A percentile compares a stretch with the other conserved stretches of the same genome.
Evolutionary conservation across 192 early-diverging fungal genomes (phyloP).

Genomic region (Podila horticola): DNA sequence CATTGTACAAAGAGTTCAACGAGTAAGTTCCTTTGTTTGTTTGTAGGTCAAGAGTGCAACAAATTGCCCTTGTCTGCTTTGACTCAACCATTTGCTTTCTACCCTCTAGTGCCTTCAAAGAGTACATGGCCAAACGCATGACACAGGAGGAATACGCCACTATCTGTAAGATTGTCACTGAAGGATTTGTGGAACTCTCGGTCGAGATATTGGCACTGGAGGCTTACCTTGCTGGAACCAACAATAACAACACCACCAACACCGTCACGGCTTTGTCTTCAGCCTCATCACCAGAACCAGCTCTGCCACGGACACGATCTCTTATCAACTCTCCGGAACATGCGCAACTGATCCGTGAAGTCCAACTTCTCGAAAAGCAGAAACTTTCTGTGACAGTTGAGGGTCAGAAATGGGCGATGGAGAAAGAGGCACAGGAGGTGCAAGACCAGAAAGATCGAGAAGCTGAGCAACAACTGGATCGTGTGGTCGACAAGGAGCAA

Average conservation of each 20-base stretch:
- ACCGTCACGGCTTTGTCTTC: not conserved
- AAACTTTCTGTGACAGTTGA: slow-evolving; percentile 40
- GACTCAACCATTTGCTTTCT: not conserved
- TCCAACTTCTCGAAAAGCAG: slow-evolving; percentile 40
- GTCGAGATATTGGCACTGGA: slow-evolving; percentile 47
- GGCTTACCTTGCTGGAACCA: slow-evolving; percentile 38
- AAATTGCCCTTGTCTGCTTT: not conserved
- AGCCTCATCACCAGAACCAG: not conserved
- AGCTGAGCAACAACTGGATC: slow-evolving; percentile 22
- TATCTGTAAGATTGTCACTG: slow-evolving; percentile 44
- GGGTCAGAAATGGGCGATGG: slow-evolving; percentile 33
- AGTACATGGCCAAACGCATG: slow-evolving; percentile 38
- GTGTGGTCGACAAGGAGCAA: slow-evolving; percentile 9
- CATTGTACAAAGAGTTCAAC: slow-evolving; percentile 50
- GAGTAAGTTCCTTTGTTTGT: slow-evolving; percentile 27
- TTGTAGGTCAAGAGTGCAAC: too few species aligned
- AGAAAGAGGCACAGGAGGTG: slow-evolving; percentile 20
- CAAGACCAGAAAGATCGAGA: slow-evolving; percentile 31
- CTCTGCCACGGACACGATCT: not conserved
- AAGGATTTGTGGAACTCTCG: slow-evolving; percentile 46
- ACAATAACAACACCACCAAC: slow-evolving; percentile 2
- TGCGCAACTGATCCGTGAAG: slow-evolving; percentile 40
- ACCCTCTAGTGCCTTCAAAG: slow-evolving; percentile 38
- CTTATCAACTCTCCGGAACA: slow-evolving; percentile 41
- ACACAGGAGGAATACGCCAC: slow-evolving; percentile 46